Evolutionary conservation across 139 green algal genomes (phyloP).

Genomic region (Volvox africanus): DNA sequence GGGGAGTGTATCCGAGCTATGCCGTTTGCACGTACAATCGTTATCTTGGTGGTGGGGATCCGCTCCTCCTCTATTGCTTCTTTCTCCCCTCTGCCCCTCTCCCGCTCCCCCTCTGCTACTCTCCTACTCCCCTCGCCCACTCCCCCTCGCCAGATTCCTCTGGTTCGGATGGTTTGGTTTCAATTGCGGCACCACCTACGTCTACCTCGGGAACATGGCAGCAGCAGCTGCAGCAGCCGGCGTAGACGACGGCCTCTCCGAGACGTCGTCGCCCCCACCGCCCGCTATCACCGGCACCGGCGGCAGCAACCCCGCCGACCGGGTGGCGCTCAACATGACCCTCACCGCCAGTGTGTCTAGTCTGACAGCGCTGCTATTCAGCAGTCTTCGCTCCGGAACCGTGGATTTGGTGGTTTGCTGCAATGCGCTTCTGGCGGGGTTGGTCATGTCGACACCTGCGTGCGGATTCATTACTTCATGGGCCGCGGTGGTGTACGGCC

Average conservation of each 20-base stretch:
- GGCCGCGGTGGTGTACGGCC: constrained; percentile 57
- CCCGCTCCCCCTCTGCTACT: not conserved
- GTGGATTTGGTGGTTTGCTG: constrained; percentile 61
- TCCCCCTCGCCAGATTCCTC: constrained; percentile 36
- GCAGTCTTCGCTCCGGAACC: constrained; percentile 51
- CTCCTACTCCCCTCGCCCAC: not conserved
- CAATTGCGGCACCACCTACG: constrained; percentile 65
- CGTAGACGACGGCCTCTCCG: not conserved
- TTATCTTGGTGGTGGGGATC: no score
- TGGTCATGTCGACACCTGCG: constrained; percentile 58
- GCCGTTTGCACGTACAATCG: no score
- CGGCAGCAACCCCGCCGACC: constrained; percentile 36
- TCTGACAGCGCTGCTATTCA: constrained; percentile 54
- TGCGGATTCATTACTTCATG: constrained; percentile 63
- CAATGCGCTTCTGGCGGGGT: constrained; percentile 61
- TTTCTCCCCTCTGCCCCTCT: no score
- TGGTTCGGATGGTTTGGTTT: constrained; percentile 70
- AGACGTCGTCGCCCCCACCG: not conserved
- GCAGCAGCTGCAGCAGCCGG: not conserved
- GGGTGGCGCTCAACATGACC: constrained; percentile 62
- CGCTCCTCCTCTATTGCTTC: no score
- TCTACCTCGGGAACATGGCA: constrained; percentile 42
- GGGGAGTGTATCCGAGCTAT: no score
- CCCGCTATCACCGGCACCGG: not conserved
- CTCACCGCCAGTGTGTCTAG: constrained; percentile 41